A percentile compares a stretch with the other conserved stretches of the same genome.
Conservation (phyloP, 1,284 basidiomycete genomes). For the Ganoderma lucidum region DNA sequence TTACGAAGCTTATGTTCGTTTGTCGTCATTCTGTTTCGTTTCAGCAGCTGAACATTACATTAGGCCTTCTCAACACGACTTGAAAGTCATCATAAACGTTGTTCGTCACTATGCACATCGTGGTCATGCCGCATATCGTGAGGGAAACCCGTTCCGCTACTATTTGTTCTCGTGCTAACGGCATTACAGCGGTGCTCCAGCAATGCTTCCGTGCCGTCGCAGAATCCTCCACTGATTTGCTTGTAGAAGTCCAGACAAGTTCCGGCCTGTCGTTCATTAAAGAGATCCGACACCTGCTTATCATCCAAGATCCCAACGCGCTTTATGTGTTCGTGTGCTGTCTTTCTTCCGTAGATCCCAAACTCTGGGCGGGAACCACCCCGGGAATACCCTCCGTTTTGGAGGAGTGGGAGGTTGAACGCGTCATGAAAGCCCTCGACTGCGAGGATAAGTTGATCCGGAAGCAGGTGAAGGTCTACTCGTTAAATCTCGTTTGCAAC, state of each 20-base stretch:
- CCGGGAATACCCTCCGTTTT: conserved; percentile 57
- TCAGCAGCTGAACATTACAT: not conserved
- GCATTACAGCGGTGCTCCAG: conserved; percentile 32
- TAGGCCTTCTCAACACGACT: conserved; percentile 42
- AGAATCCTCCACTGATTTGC: conserved; percentile 39
- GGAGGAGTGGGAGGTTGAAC: conserved; percentile 74
- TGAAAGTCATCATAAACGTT: conserved; percentile 50
- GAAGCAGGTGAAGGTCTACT: conserved; percentile 51
- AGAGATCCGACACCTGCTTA: conserved; percentile 62
- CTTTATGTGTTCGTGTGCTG: conserved; percentile 72
- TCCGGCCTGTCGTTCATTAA: conserved; percentile 48
- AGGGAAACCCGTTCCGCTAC: not conserved
- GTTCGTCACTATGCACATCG: conserved; percentile 29
- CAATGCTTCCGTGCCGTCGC: conserved; percentile 60
- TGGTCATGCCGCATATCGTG: conserved; percentile 25
- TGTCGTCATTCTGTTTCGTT: not conserved
- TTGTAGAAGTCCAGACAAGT: conserved; percentile 39
- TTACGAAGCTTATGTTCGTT: conserved; percentile 26
- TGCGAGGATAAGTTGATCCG: conserved; percentile 66
- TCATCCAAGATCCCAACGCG: conserved; percentile 63
- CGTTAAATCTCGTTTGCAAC: not conserved
- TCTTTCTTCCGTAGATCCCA: conserved; percentile 61
- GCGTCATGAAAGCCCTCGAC: conserved; percentile 69
- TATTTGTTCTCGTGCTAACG: not conserved
- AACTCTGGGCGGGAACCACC: conserved; percentile 71